Evolutionary conservation across 805 yeast genomes (phyloP), one percentile per base, ranked within the genome.

Genomic region (Starmerella stellata): DNA sequence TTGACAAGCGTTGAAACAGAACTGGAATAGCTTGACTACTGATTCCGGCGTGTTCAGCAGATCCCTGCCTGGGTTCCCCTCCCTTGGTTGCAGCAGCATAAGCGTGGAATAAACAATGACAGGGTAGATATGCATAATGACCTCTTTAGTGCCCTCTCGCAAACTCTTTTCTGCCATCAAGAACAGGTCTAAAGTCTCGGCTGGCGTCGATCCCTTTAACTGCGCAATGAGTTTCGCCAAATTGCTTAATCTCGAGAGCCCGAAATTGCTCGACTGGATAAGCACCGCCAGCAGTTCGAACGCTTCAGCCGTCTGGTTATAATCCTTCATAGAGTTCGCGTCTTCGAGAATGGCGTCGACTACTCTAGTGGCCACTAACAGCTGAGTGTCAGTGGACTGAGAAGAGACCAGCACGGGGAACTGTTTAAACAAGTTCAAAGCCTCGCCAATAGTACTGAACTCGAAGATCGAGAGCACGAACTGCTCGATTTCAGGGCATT

Each of bases 171-270:
- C 64, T 4, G 72, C 62, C 2, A 52, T 53, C 29, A 61, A 58
- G 8, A 74, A 54, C 34, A 75, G 54, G 39, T 65, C 63, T 30
- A 67, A 60, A 31, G 70, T 67, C 7, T 54, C 47, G 46, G 58
- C 55, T 21, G 72, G 63, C 50, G 72, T 69, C 31, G 60, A 61
- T 42, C 65, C 63, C 40, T 67, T 64, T 3, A 83, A 54, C 43
- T 78, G 61, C 51, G 78, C 90, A 2, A 81, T 61, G 11, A 81
- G 55, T 50, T 78, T 76, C 17, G 87, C 74, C 3, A 87, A 55
- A 11, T 48, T 53, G 18, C 52, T 37, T 21, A 32, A 20, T 5
- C 18, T 7, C 5, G 7, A 7, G 18, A 50, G 50, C 27, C 55
- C 56, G n/a, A 51, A 45, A 7, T 51, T 54, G 13, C 55, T 57